Conservation (phyloP, 371 early-diverging fungal species). For the Mortierella sp. region DNA sequence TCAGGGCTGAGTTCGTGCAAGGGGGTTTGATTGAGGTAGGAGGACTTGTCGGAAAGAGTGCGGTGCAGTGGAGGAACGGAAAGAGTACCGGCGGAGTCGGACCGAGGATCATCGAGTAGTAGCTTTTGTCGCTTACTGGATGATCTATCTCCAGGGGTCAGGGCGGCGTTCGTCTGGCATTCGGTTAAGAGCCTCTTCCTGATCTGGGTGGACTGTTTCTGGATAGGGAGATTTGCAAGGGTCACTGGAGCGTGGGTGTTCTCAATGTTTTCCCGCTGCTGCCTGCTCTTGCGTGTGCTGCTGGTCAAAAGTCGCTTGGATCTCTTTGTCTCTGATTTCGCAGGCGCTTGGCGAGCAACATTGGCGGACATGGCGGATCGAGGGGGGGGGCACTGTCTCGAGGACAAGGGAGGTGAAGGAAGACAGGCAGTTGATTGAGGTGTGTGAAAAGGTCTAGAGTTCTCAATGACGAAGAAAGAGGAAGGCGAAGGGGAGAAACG, state of each 20-base stretch:
- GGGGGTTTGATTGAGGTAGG: slow-evolving; percentile 36
- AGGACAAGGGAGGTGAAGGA: background rate
- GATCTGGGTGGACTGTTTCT: slow-evolving; percentile 46
- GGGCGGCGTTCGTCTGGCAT: slow-evolving; percentile 15
- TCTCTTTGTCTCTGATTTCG: slow-evolving; percentile 27
- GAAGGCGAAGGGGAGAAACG: background rate
- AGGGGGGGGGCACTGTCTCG: slow-evolving; percentile 2
- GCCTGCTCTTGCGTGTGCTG: slow-evolving; percentile 19
- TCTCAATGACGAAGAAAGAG: background rate
- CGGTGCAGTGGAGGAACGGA: slow-evolving; percentile 40
- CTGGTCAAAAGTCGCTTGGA: slow-evolving; percentile 23
- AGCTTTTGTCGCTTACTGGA: slow-evolving; percentile 27
- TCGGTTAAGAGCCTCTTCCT: slow-evolving; percentile 42
- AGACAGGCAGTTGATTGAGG: background rate
- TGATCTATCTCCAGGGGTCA: slow-evolving; percentile 9
- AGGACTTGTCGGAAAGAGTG: slow-evolving; percentile 49
- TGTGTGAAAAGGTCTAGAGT: background rate
- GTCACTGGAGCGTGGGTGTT: slow-evolving; percentile 18
- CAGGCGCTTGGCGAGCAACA: slow-evolving; percentile 29
- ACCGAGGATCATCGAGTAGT: slow-evolving; percentile 9
- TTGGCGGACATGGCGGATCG: slow-evolving; percentile 34
- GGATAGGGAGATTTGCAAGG: slow-evolving; percentile 38
- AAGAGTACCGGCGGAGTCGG: background rate
- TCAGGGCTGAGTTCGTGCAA: slow-evolving; percentile 10
- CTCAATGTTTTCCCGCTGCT: slow-evolving; percentile 44